Evolutionary conservation across 305 asterid species (phyloP).

Genomic region (Fraxinus angustifolia): DNA sequence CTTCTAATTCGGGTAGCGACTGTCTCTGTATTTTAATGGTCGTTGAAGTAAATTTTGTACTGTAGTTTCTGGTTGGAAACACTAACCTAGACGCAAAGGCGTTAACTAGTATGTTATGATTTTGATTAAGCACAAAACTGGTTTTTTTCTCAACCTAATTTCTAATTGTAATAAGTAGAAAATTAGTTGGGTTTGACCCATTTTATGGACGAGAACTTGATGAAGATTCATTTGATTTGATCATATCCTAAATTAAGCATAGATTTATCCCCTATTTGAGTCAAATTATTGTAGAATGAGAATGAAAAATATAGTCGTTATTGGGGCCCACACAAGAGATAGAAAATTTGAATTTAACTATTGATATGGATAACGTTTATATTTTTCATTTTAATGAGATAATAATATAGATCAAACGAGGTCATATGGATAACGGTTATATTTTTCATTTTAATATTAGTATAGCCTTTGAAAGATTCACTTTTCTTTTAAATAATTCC

Average conservation of each 20-base stretch:
- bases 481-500: background rate
- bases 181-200: background rate
- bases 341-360: no score
- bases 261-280: no score
- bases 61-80: background rate
- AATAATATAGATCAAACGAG: no score
- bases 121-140: background rate
- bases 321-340: no score
- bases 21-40: background rate
- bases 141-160: background rate
- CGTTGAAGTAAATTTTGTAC: background rate
- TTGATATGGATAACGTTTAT: no score
- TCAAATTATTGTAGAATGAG: no score
- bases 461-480: background rate
- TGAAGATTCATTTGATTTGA: background rate
- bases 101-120: background rate
- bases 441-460: background rate
- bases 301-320: no score
- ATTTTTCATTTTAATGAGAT: no score
- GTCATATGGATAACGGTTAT: no score
- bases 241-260: background rate
- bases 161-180: background rate
- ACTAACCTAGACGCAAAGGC: background rate
- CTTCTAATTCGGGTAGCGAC: background rate
- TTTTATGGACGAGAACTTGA: background rate